phyloP scores from a whole-genome alignment of 108 stramenopile genomes.

The Nitzschia sp. region DNA sequence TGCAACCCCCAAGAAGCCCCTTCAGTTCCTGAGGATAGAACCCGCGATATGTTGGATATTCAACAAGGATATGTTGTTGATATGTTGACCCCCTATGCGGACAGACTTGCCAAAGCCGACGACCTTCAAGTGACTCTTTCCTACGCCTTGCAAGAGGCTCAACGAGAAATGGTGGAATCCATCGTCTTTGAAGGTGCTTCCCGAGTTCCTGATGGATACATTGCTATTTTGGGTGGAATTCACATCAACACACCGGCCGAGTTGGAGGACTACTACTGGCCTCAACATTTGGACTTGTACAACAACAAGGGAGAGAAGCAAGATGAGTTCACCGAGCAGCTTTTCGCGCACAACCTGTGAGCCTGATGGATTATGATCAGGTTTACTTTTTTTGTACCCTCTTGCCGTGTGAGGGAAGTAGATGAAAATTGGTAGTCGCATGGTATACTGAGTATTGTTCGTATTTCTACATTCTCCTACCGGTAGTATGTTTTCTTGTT shows the following conservation, averaged over 20 bases:
- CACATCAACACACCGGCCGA: slow-evolving; percentile 71
- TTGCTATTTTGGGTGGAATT: slow-evolving; percentile 66
- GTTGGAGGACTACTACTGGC: slow-evolving; percentile 65
- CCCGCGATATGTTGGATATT: slow-evolving; percentile 38
- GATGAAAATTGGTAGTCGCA: too few species aligned
- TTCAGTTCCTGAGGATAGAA: neutral
- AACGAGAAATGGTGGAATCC: slow-evolving; percentile 43
- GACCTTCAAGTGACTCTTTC: slow-evolving; percentile 58
- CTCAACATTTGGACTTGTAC: slow-evolving; percentile 53
- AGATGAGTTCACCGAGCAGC: slow-evolving; percentile 27
- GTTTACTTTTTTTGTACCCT: too few species aligned
- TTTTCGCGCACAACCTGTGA: too few species aligned
- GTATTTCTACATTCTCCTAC: too few species aligned
- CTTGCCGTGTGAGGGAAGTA: too few species aligned
- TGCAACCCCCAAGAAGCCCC: slow-evolving; percentile 20
- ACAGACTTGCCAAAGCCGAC: slow-evolving; percentile 30
- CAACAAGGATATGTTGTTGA: slow-evolving; percentile 53
- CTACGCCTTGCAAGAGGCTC: slow-evolving; percentile 51
- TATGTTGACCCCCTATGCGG: slow-evolving; percentile 52
- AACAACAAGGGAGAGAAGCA: slow-evolving; percentile 47
- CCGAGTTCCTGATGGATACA: slow-evolving; percentile 34
- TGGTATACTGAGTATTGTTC: too few species aligned
- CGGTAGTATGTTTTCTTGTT: too few species aligned
- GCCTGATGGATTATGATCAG: too few species aligned
- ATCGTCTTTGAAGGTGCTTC: slow-evolving; percentile 42